Evolutionary conservation across 1,284 basidiomycete genomes (phyloP).

Genomic region (Apiotrichum laibachii): DNA sequence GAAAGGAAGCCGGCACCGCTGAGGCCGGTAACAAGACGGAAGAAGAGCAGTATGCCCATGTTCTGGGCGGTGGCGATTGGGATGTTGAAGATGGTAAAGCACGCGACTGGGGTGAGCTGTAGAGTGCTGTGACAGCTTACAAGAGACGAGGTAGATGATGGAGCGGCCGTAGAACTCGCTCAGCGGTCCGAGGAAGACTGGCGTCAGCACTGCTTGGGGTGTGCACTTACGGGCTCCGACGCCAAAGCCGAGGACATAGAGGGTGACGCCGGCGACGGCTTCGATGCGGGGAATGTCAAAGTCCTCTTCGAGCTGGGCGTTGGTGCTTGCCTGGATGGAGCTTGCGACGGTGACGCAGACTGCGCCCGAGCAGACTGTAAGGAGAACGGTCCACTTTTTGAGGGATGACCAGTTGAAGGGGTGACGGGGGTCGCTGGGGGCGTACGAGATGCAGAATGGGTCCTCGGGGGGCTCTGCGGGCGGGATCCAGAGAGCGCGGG

Average conservation of each 20-base stretch:
- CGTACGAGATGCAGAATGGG: too few species aligned
- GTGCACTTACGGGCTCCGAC: neutral
- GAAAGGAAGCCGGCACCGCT: neutral
- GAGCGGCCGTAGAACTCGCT: constrained; percentile 2
- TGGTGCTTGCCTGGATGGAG: too few species aligned
- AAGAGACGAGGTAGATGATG: neutral
- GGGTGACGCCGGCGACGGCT: neutral
- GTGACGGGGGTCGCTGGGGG: too few species aligned
- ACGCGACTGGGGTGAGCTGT: neutral
- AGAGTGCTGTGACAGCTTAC: neutral
- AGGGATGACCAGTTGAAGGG: too few species aligned
- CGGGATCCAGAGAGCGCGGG: too few species aligned
- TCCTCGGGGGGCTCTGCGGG: too few species aligned
- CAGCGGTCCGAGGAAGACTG: constrained; percentile 1
- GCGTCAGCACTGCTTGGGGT: neutral
- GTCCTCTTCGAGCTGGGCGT: too few species aligned
- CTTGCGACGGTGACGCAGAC: too few species aligned
- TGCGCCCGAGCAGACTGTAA: too few species aligned
- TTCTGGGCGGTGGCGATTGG: neutral
- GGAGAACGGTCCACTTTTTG: too few species aligned
- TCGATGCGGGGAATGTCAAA: too few species aligned
- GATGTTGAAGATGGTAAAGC: neutral
- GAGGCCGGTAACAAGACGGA: neutral
- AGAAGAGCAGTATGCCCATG: neutral
- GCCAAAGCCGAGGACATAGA: constrained; percentile 2